phyloP scores from a whole-genome alignment of 1,284 basidiomycete genomes.

The Somion occarium region DNA sequence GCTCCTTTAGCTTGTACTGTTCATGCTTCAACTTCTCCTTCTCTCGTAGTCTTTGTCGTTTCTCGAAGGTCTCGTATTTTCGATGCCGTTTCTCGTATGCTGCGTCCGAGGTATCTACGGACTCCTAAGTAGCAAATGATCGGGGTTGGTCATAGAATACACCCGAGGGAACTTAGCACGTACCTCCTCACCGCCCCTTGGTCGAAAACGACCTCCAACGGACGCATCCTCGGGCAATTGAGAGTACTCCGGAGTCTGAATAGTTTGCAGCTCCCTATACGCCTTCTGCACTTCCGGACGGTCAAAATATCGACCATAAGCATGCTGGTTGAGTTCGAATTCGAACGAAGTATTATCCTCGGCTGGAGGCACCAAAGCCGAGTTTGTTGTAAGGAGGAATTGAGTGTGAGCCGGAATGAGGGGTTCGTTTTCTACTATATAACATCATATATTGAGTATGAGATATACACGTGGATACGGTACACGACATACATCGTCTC shows the following conservation, averaged over 20 bases:
- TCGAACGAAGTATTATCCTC: constrained; percentile 26
- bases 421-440: constrained; percentile 63
- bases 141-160: background rate
- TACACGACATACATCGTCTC: constrained; percentile 61
- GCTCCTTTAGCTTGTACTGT: constrained; percentile 85
- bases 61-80: constrained; percentile 85
- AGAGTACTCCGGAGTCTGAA: constrained; percentile 69
- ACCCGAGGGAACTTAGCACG: constrained; percentile 25
- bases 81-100: constrained; percentile 83
- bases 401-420: constrained; percentile 60
- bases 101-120: constrained; percentile 76
- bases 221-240: constrained; percentile 52
- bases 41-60: constrained; percentile 79
- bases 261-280: constrained; percentile 59
- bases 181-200: constrained; percentile 65
- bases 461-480: constrained; percentile 10
- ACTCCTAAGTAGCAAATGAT: constrained; percentile 34
- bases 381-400: constrained; percentile 70
- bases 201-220: constrained; percentile 63
- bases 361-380: constrained; percentile 37
- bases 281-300: constrained; percentile 69
- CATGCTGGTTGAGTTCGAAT: constrained; percentile 48
- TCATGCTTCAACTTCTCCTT: constrained; percentile 89
- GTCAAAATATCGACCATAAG: constrained; percentile 72
- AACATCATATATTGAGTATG: constrained; percentile 1